phyloP scores from a whole-genome alignment of 225 moss, liverwort and hornwort species.

The Polytrichum commune region DNA sequence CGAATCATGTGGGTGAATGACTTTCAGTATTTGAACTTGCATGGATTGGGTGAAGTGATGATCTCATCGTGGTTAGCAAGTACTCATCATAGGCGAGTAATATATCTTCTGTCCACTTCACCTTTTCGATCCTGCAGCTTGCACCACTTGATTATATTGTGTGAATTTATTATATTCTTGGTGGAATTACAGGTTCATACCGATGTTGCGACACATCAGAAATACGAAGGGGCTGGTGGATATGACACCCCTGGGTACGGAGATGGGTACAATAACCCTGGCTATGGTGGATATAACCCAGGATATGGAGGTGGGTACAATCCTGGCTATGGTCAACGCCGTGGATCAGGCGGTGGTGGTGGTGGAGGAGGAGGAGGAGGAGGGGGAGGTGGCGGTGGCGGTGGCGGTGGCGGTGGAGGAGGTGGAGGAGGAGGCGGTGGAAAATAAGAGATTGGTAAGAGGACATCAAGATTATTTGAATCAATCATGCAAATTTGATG shows the following conservation, averaged over 20 bases:
- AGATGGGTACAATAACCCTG: neutral
- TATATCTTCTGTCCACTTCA: too few species aligned
- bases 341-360: neutral
- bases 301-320: constrained; percentile 7
- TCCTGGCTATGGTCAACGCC: neutral
- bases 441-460: neutral
- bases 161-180: neutral
- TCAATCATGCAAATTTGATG: neutral
- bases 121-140: too few species aligned
- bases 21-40: too few species aligned
- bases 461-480: neutral
- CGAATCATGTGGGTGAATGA: too few species aligned
- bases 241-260: neutral
- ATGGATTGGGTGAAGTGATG: neutral
- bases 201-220: neutral
- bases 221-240: neutral
- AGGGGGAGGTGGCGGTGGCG: fast-evolving
- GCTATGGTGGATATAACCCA: neutral
- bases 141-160: too few species aligned
- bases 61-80: neutral
- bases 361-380: neutral
- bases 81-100: too few species aligned
- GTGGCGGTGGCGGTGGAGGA: neutral
- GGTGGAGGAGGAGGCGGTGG: neutral
- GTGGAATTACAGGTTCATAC: neutral